These are phyloP conservation scores for Fraxinus floribunda DNA, from an alignment of 305 asterid genomes.

Conservation along the genomic window DNA sequence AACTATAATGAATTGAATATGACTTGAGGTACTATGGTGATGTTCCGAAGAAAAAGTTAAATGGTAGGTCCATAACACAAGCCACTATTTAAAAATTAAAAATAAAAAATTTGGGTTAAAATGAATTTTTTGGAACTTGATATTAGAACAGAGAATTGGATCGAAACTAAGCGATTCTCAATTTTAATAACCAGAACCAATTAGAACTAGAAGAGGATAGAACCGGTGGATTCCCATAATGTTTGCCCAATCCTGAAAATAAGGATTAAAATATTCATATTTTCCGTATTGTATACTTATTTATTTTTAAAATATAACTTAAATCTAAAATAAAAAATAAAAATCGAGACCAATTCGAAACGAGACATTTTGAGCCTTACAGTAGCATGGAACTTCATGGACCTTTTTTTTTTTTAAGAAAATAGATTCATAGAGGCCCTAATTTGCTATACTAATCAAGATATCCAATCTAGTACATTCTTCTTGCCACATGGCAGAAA, in stretches of 20 bases:
- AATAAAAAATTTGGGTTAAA: background rate
- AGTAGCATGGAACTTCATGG: background rate
- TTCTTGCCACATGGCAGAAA: conserved; percentile 60
- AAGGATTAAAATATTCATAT: no score
- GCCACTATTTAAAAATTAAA: background rate
- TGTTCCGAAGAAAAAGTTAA: no score
- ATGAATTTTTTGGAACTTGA: background rate
- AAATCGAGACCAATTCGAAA: no score
- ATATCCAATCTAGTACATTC: conserved; percentile 37
- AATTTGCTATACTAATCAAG: background rate
- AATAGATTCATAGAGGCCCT: background rate
- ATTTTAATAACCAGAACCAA: no score
- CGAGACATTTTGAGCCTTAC: no score
- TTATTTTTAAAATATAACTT: no score
- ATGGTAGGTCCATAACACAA: background rate
- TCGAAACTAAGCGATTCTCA: no score
- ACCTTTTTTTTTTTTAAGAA: background rate
- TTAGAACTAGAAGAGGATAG: no score
- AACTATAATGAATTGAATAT: background rate
- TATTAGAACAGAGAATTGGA: background rate
- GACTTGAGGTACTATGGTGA: background rate
- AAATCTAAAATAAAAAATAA: no score
- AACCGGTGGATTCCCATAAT: no score
- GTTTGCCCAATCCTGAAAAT: no score
- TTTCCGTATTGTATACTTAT: no score